Conservation (phyloP, 164 flowering plant genomes). For the Vitis riparia region DNA sequence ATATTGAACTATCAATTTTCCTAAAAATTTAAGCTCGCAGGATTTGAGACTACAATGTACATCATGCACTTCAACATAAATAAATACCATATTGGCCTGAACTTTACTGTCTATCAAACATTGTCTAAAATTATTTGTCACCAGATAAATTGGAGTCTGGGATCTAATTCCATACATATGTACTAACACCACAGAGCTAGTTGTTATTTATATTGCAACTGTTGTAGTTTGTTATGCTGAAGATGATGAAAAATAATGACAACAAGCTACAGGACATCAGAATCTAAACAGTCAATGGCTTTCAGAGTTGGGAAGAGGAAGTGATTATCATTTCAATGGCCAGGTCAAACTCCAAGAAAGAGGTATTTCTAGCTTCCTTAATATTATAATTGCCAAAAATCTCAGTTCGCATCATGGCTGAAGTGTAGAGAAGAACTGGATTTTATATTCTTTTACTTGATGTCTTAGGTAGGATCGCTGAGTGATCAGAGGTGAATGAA, state of each 20-base stretch:
- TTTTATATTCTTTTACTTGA: background rate
- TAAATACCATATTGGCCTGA: no score
- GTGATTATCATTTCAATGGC: conserved; percentile 97
- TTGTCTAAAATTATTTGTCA: no score
- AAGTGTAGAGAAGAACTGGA: background rate
- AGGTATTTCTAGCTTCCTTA: conserved; percentile 45
- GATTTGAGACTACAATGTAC: no score
- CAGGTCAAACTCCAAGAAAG: conserved; percentile 85
- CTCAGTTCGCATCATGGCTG: background rate
- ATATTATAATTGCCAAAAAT: background rate
- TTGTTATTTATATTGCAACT: background rate
- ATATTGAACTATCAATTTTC: no score
- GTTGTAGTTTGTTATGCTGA: conserved; percentile 77
- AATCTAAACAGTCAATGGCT: conserved; percentile 97
- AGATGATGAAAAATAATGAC: conserved; percentile 67
- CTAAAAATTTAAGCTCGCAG: no score
- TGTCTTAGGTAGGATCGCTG: conserved; percentile 82
- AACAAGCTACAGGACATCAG: conserved; percentile 77
- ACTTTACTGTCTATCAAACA: no score
- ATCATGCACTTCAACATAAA: no score
- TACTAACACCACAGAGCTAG: no score
- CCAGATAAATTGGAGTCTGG: no score
- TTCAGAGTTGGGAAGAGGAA: conserved; percentile 98
- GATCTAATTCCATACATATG: no score
- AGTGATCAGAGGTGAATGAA: conserved; percentile 93